Conservation (phyloP, 1,284 basidiomycete genomes). For the Phellopilus nigrolimitatus region DNA sequence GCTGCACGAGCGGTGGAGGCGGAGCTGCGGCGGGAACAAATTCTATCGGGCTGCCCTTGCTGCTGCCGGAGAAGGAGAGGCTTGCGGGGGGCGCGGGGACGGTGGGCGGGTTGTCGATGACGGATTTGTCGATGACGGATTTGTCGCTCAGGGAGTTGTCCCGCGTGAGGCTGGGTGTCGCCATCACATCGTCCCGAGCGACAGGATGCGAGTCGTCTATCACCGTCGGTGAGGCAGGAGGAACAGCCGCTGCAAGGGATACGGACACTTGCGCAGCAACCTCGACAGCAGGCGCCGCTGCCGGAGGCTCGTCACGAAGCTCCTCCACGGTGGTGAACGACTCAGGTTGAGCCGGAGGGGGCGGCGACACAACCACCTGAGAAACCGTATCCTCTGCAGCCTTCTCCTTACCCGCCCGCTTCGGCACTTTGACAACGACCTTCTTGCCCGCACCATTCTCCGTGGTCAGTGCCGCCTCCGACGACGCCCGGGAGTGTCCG, state of each 20-base stretch:
- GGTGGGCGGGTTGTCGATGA: background rate
- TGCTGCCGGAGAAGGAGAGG: slow-evolving; percentile 23
- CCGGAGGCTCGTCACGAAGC: slow-evolving; percentile 16
- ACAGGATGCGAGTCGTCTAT: background rate
- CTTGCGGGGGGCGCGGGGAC: slow-evolving; percentile 19
- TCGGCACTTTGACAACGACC: slow-evolving; percentile 54
- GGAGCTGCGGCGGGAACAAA: slow-evolving; percentile 37
- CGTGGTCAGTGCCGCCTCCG: slow-evolving; percentile 16
- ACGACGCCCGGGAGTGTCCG: slow-evolving; percentile 17
- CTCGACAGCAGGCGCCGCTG: slow-evolving; percentile 11
- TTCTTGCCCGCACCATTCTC: slow-evolving; percentile 35
- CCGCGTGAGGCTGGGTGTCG: slow-evolving; percentile 17
- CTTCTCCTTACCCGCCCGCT: slow-evolving; percentile 32
- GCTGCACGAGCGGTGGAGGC: slow-evolving; percentile 46
- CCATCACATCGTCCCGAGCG: slow-evolving; percentile 4
- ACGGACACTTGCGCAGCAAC: slow-evolving; percentile 2
- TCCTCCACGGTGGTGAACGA: slow-evolving; percentile 33
- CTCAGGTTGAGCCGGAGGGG: slow-evolving; percentile 23
- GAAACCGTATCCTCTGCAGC: slow-evolving; percentile 15
- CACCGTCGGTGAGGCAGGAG: slow-evolving; percentile 19
- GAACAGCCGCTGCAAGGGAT: slow-evolving; percentile 7
- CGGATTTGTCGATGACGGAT: slow-evolving; percentile 2
- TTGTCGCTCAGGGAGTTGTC: slow-evolving; percentile 18
- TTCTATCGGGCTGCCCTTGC: background rate
- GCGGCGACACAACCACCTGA: too few relatives aligned